Evolutionary conservation across 176 grass and related monocot genomes (phyloP).

Genomic region (Areca catechu): DNA sequence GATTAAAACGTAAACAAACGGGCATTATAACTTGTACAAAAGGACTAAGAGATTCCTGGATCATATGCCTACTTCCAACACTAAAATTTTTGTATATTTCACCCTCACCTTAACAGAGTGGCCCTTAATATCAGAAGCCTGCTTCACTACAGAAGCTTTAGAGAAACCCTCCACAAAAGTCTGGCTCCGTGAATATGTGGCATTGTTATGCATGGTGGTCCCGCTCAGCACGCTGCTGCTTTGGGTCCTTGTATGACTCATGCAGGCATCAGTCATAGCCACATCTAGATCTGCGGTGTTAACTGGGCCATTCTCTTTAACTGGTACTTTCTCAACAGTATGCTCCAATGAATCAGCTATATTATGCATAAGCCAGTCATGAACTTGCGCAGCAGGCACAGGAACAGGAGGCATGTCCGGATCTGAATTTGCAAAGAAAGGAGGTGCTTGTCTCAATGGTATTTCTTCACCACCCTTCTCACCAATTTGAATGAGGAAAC

Average conservation of each 20-base stretch:
- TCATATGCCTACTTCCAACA: too few relatives aligned
- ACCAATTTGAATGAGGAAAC: slow-evolving; percentile 12
- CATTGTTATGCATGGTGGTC: not conserved
- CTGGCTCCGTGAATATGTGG: not conserved
- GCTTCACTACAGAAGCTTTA: slow-evolving; percentile 27
- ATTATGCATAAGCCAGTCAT: slow-evolving; percentile 21
- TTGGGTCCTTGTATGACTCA: slow-evolving; percentile 6
- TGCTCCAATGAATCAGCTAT: slow-evolving; percentile 22
- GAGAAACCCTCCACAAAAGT: slow-evolving; percentile 17
- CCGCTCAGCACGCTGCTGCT: slow-evolving; percentile 1
- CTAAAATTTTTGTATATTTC: not conserved
- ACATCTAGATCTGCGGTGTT: slow-evolving; percentile 15
- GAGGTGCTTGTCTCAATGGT: slow-evolving; percentile 16
- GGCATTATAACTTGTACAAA: too few relatives aligned
- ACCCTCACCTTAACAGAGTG: slow-evolving; percentile 17
- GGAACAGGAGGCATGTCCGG: slow-evolving; percentile 23
- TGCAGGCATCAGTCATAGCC: slow-evolving; percentile 20
- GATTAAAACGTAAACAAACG: too few relatives aligned
- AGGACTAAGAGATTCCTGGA: too few relatives aligned
- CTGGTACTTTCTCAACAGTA: slow-evolving; percentile 9
- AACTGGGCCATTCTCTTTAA: slow-evolving; percentile 13
- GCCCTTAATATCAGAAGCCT: slow-evolving; percentile 20
- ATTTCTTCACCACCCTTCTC: slow-evolving; percentile 10
- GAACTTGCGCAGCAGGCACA: slow-evolving; percentile 14
- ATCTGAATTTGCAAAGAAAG: slow-evolving; percentile 29